A percentile compares a stretch with the other conserved stretches of the same genome.
phyloP scores from a whole-genome alignment of 305 asterid genomes.

The Fraxinus angustifolia region DNA sequence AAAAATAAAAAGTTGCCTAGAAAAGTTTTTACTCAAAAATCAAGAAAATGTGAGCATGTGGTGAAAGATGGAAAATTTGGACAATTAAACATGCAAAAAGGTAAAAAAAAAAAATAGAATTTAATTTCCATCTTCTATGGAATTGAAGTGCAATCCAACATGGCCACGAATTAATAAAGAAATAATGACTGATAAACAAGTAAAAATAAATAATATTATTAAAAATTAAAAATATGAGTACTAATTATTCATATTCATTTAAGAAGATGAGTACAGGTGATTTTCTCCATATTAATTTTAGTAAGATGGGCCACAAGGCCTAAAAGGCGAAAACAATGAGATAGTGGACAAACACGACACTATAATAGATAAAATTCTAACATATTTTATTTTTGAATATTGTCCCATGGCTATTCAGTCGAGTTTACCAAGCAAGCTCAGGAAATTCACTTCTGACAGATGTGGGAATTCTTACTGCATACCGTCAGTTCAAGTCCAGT shows the following conservation, averaged over 20 bases:
- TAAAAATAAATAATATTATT: no score
- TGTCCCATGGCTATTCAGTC: neutral
- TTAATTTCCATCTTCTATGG: no score
- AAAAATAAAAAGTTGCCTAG: no score
- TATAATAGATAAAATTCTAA: neutral
- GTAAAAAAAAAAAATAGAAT: no score
- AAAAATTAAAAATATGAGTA: no score
- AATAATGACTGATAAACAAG: neutral
- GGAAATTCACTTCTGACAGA: slow-evolving; percentile 40
- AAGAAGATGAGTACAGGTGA: neutral
- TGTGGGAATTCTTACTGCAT: slow-evolving; percentile 37
- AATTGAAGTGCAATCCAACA: no score
- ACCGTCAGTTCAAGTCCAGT: slow-evolving; percentile 46
- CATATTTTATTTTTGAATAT: neutral
- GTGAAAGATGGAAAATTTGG: no score
- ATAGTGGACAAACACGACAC: neutral
- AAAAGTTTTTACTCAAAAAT: no score
- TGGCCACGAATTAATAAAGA: no score
- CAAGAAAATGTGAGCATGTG: no score
- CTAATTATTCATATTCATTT: neutral
- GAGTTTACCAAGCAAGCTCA: neutral
- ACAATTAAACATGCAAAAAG: no score
- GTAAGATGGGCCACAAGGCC: neutral
- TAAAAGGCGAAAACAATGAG: neutral
- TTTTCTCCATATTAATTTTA: neutral